Conservation (phyloP, 495 filamentous ascomycete genomes). For the Neurospora hispaniola region DNA sequence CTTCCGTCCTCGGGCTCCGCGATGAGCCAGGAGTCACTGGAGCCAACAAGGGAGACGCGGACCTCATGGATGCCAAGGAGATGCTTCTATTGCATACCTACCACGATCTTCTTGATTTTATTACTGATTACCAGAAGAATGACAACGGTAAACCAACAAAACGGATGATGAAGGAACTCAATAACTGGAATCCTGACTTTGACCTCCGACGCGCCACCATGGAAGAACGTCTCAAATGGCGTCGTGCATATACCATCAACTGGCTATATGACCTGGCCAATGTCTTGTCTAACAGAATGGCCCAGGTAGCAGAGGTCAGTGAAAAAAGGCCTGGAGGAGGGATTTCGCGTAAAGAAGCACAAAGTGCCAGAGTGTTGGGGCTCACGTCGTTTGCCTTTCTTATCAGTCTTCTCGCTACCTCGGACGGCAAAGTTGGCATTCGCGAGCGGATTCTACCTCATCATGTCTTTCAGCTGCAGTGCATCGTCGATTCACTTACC, state of each 20-base stretch:
- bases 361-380: conserved; percentile 27
- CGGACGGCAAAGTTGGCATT: conserved; percentile 28
- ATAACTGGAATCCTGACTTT: conserved; percentile 33
- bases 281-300: conserved; percentile 8
- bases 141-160: conserved; percentile 37
- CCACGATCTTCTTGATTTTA: conserved; percentile 33
- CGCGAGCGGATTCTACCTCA: conserved; percentile 31
- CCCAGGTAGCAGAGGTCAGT: neutral
- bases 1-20: conserved; percentile 14
- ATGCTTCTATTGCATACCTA: conserved; percentile 31
- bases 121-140: conserved; percentile 35
- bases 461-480: conserved; percentile 38
- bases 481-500: conserved; percentile 34
- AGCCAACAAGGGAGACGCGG: conserved; percentile 7
- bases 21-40: conserved; percentile 1
- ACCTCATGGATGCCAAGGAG: conserved; percentile 27
- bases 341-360: neutral
- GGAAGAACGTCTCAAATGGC: conserved; percentile 31
- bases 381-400: conserved; percentile 29
- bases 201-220: conserved; percentile 28
- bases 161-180: conserved; percentile 26
- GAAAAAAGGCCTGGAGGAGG: neutral
- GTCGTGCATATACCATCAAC: conserved; percentile 38
- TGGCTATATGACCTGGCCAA: conserved; percentile 42
- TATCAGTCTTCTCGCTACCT: conserved; percentile 30